A percentile compares a stretch with the other conserved stretches of the same genome.
These are phyloP conservation scores for Coelastrella sp. DNA, from an alignment of 139 green algal genomes.

Conservation along the genomic window DNA sequence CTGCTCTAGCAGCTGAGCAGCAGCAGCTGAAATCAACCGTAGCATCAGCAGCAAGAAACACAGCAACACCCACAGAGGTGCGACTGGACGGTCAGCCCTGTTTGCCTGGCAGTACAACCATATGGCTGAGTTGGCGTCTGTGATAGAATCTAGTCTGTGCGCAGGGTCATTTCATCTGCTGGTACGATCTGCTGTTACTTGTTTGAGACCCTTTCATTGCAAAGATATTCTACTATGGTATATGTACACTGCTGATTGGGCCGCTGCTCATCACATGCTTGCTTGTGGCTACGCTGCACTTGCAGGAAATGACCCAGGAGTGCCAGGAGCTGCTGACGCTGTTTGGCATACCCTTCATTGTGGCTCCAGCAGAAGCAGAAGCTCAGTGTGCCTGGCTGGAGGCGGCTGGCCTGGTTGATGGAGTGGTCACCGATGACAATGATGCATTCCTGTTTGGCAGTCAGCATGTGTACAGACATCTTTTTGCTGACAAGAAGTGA, in stretches of 20 bases:
- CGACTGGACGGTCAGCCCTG: too few species aligned
- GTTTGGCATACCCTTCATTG: constrained; percentile 98
- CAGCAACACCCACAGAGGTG: constrained; percentile 37
- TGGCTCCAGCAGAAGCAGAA: constrained; percentile 95
- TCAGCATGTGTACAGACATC: constrained; percentile 87
- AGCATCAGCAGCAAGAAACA: constrained; percentile 24
- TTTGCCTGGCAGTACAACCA: too few species aligned
- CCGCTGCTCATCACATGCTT: background rate
- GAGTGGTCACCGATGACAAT: constrained; percentile 98
- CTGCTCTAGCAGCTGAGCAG: constrained; percentile 45
- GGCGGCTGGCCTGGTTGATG: constrained; percentile 90
- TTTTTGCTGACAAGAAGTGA: constrained; percentile 83
- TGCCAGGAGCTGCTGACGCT: constrained; percentile 95
- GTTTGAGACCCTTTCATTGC: too few species aligned
- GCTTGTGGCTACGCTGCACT: background rate
- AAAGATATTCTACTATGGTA: too few species aligned
- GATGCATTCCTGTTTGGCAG: constrained; percentile 99
- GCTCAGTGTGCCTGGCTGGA: constrained; percentile 97
- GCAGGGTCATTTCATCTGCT: too few species aligned
- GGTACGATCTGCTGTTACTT: too few species aligned
- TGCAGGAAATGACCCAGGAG: constrained; percentile 85
- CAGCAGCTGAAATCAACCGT: constrained; percentile 1
- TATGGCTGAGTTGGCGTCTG: too few species aligned
- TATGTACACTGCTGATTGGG: too few species aligned
- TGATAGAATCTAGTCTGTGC: too few species aligned